Base-by-base conservation (phyloP, 1,139 yeast genomes). In the Barnettozyma hawaiiensis region DNA sequence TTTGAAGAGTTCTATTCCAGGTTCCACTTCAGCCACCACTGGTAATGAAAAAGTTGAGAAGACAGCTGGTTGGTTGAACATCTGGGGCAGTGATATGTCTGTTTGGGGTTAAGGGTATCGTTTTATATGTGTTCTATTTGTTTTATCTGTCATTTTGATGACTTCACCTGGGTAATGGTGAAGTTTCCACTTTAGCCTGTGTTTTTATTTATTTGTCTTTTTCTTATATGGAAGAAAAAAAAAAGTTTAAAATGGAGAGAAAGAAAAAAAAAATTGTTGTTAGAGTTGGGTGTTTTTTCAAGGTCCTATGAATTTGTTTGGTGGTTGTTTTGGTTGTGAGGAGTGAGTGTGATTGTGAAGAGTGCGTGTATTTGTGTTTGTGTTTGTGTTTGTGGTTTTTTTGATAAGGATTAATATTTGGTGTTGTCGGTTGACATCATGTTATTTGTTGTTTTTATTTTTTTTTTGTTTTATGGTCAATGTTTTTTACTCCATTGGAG, bases 41-140 rank as follows among this genome's bases (percentile, higher is more conserved):
- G 39, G 23, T 26, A 37, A 40, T 40, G 50, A 40, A 38, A 42
- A 42, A 20, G 37, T 49, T 15, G 51, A 49, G 16, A 49, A 48
- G 42, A 43, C 34, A 32, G 35, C 45, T 33, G 58, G 58, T 23
- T 55, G 55, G 55, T 47, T 54, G 41, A 55, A 55, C 39, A 55
- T 55, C 35, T 55, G 59, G 59, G 57, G 58, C 20, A 53, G 42
- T 39, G 59, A 55, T 41, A 55, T 54, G 59, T 54, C 57, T 14
- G 59, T 55, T 42, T 55, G 59, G 59, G 53, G 53, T 36, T 55
- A 29, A 34, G 22, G 9, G 23, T n/a, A n/a, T n/a, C n/a, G 11
- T 11, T 12, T 19, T 27, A 6, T 19, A 11, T 29, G 22, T 15
- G 14, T 37, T 32, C 15, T 20, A 20, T 14, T n/a, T 37, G 37